Base-by-base conservation (phyloP, 2,329 filamentous ascomycete genomes). In the Hymenoscyphus repandus region DNA sequence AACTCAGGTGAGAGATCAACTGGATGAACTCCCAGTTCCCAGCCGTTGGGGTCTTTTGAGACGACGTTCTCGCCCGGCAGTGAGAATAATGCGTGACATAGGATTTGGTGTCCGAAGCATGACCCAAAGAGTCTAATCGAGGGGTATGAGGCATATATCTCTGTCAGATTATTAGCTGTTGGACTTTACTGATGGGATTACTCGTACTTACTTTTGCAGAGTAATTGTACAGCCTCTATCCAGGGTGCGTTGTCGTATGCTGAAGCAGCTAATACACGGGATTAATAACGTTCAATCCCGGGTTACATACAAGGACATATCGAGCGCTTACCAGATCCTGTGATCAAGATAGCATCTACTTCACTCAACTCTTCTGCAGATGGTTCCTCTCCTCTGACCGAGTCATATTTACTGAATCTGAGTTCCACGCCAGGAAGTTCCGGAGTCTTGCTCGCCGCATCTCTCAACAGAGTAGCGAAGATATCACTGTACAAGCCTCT, bases 61-160 rank as follows among this genome's bases (percentile, higher is more conserved):
- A 60, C 53, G 12, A 58, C 51, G 4, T 47, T 49, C 13, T 30
- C 9, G 11, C 20, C 22, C 12, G 57, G 45, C 2, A 39, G 38
- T 7, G 61, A 55, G 13, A 73, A 60, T 13, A 74, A 47, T 3
- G 68, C 65, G 46, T 70, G 65, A 49, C 66, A 69, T 4, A 73
- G 52, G 5, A 73, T 52, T 49, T 74, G 70, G 45, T 74, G 71
- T 1, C 71, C 70, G 42, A 73, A 74, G 49, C 71, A 74, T 22
- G 67, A 70, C 1, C 71, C 71, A 47, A 73, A 72, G 5, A 74
- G 65, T 48, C 67, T 70, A 40, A 73, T 53, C 0, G 49, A 51
- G 0, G 62, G 51, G 49, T 58, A 50, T 1, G 56, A 49, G 1
- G 45, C 46, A 47, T 71, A 73, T 0, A 67, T 46, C 5, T 61